Evolutionary conservation across 2,329 filamentous ascomycete species (phyloP), one percentile per base, ranked within the genome.

Genomic region (Fusarium bactridioides): DNA sequence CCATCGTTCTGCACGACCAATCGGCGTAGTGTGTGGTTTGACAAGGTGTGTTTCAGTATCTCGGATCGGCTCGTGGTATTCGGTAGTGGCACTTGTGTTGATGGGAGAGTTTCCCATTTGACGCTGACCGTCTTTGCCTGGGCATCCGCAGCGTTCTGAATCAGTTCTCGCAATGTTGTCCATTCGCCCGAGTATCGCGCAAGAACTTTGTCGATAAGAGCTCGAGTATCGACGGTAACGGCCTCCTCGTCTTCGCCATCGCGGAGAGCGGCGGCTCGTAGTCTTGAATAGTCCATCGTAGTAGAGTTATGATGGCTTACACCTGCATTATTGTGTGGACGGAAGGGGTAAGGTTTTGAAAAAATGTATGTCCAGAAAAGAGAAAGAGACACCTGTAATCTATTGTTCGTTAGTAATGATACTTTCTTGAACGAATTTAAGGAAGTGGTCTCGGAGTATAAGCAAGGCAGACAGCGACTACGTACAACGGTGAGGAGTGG

Each of bases 131-230:
- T 95, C 21, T 91, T 93, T 53, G 96, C 96, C 79, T 95, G 93
- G 27, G 96, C 96, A 84, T 99, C 96, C 72, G 96, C 95, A n/a
- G 96, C 96, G 80, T 99, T 99, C 79, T 99, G 96, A 48, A 99
- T 94, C 69, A 99, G 90, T 81, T 99, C 96, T 85, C 96, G 90
- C 23, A 99, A 84, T 13, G 89, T 93, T 10, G 90, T 94, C 92
- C 95, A 98, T 85, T 99, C 97, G 77, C 96, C 95, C 5, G 95
- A 97, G 80, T 99, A 99, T 79, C 96, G 89, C 15, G 96, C 96
- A 55, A 99, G 88, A 16, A 99, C 95, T 83, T 99, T 99, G 84
- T 98, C 97, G 79, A 99, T 99, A 76, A 99, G 83, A 47, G 96
- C 96, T 78, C 97, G 89, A 54, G 96, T 99, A 80, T 99, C 97